Evolutionary conservation across 345 rosid species (phyloP).

Genomic region (Citrus cavaleriei): DNA sequence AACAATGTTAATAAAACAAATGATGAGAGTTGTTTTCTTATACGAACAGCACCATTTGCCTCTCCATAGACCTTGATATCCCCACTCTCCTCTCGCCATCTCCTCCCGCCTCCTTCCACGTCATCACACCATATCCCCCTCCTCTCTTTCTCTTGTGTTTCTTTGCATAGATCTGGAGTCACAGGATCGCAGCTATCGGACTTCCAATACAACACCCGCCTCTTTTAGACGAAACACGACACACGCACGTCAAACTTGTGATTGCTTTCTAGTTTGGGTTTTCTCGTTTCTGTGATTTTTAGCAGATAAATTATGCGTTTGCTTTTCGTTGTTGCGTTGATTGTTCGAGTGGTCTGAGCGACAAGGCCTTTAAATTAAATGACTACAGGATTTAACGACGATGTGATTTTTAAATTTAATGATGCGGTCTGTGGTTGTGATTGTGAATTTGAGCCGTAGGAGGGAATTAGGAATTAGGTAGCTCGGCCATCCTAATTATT

Average conservation of each 20-base stretch:
- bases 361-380: no score
- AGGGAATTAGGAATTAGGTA: background rate
- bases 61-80: slow-evolving; percentile 39
- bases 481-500: background rate
- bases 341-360: background rate
- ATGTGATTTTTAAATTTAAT: background rate
- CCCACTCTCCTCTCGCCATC: slow-evolving; percentile 68
- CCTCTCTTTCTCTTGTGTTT: background rate
- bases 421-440: no score
- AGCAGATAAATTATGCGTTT: background rate
- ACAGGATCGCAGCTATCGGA: background rate
- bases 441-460: background rate
- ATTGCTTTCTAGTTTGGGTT: background rate
- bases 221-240: background rate
- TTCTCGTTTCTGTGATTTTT: background rate
- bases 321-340: background rate
- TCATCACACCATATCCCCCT: slow-evolving; percentile 46
- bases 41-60: slow-evolving; percentile 58
- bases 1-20: slow-evolving; percentile 87
- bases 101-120: slow-evolving; percentile 22
- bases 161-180: background rate
- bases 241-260: background rate
- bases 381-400: background rate
- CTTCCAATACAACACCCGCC: background rate
- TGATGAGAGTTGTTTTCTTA: slow-evolving; percentile 69